phyloP scores from a whole-genome alignment of 768 basidiomycete genomes.

The Scleroderma citrinum region DNA sequence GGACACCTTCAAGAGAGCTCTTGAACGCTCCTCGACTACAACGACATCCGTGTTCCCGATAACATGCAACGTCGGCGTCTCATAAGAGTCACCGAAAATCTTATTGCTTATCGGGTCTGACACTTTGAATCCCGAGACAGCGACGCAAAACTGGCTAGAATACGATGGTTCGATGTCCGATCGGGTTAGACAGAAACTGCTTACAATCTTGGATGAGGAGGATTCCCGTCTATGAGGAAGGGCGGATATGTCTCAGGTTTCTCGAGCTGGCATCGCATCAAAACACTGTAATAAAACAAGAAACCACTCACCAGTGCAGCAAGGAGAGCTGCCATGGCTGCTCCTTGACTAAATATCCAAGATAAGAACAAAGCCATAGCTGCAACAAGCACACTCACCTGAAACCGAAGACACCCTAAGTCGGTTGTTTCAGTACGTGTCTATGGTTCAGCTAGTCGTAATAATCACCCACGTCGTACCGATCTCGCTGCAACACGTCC shows the following conservation, averaged over 20 bases:
- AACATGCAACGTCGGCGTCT: conserved; percentile 74
- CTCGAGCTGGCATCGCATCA: conserved; percentile 40
- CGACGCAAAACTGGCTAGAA: conserved; percentile 62
- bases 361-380: conserved; percentile 1
- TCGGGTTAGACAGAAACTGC: conserved; percentile 14
- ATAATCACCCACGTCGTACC: conserved; percentile 53
- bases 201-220: conserved; percentile 74
- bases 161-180: not conserved
- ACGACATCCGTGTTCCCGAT: conserved; percentile 74
- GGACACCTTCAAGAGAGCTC: conserved; percentile 49
- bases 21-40: conserved; percentile 64
- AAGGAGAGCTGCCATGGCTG: conserved; percentile 65
- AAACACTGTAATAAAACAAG: not conserved
- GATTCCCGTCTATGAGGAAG: conserved; percentile 57
- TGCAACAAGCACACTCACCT: conserved; percentile 44
- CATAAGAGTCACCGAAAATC: conserved; percentile 46
- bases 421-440: not conserved
- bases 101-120: conserved; percentile 39
- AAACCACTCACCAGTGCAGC: conserved; percentile 53
- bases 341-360: conserved; percentile 56
- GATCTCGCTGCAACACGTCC: conserved; percentile 51
- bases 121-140: conserved; percentile 68
- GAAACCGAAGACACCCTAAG: conserved; percentile 74
- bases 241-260: conserved; percentile 45
- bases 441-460: not conserved